Base-by-base conservation (phyloP, 108 stramenopile genomes). In the Epipyxis sp. region DNA sequence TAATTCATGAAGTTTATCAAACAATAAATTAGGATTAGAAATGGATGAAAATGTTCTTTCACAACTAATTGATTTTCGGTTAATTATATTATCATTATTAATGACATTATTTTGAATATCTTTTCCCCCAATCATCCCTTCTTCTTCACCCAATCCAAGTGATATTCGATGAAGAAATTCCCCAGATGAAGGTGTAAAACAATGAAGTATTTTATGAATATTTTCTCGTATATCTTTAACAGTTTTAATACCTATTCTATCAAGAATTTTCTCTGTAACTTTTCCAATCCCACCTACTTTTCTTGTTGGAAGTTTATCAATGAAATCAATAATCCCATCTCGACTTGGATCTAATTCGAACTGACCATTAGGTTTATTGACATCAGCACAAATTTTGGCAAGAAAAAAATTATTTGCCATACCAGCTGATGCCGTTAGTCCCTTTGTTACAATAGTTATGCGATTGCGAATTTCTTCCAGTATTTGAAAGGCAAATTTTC, bases 361-460 rank as follows among this genome's bases (percentile, higher is more conserved):
- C 78, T 99, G 98, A 0, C 98, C 97, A 79, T 99, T 88, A 1
- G 98, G 98, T 83, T 99, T 99, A 86, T 94, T 92, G 45, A 77
- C 32, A 81, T 99, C 96, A 59, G 42, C 37, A 27, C 90, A 91
- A 69, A 95, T 94, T 84, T 99, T 99, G 29, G 97, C 95, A 30
- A 99, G 80, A 40, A 91, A 80, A 67, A 87, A 86, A 61, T 93
- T 97, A 25, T 91, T 88, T 25, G 91, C 93, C 35, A 96, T 78
- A 25, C 98, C 98, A 2, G 96, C 97, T 42, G 91, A 92, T 81
- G 93, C 94, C 0, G 96, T 97, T 30, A 98, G 87, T 35, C 85
- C 83, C 1, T 90, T 89, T 0, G 96, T 97, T 2, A 54, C 81
- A 30, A 80, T 69, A 25, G 59, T 40, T 44, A 99, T 94, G 39